A percentile compares a stretch with the other conserved stretches of the same genome.
These are phyloP conservation scores for Coleophoma eucalyptorum DNA, from an alignment of 2,329 filamentous ascomycete genomes.

Conservation along the genomic window DNA sequence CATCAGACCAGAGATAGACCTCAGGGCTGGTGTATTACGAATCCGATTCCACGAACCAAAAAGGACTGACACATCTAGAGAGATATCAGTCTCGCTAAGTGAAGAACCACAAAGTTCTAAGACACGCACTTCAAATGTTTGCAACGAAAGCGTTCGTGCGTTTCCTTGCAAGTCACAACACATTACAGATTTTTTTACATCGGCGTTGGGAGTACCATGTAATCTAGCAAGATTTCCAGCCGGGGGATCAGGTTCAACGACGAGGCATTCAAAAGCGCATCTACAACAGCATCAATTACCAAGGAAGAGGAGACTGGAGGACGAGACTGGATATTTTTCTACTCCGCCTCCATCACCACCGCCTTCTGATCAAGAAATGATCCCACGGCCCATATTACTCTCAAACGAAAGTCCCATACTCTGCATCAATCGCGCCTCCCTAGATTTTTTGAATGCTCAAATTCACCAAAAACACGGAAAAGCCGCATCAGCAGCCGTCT, in stretches of 20 bases:
- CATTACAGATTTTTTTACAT: conserved; percentile 76
- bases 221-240: conserved; percentile 80
- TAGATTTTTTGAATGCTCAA: conserved; percentile 71
- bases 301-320: conserved; percentile 7
- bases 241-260: conserved; percentile 52
- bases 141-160: conserved; percentile 1
- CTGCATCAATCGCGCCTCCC: conserved; percentile 74
- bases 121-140: not conserved
- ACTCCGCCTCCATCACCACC: conserved; percentile 48
- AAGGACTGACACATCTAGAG: conserved; percentile 19
- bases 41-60: conserved; percentile 46
- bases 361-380: conserved; percentile 50
- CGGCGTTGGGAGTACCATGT: conserved; percentile 73
- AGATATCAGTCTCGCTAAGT: conserved; percentile 59
- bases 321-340: conserved; percentile 48
- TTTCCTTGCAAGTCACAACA: not conserved
- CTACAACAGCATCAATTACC: conserved; percentile 53
- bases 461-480: conserved; percentile 63
- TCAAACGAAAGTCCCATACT: conserved; percentile 95
- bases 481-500: conserved; percentile 67
- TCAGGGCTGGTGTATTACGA: conserved; percentile 60
- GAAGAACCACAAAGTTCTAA: conserved; percentile 46
- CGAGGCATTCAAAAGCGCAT: conserved; percentile 69
- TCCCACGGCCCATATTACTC: conserved; percentile 60
- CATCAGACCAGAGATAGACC: conserved; percentile 70